Evolutionary conservation across 2,329 filamentous ascomycete genomes (phyloP).

Genomic region (Pseudocercospora vitis): DNA sequence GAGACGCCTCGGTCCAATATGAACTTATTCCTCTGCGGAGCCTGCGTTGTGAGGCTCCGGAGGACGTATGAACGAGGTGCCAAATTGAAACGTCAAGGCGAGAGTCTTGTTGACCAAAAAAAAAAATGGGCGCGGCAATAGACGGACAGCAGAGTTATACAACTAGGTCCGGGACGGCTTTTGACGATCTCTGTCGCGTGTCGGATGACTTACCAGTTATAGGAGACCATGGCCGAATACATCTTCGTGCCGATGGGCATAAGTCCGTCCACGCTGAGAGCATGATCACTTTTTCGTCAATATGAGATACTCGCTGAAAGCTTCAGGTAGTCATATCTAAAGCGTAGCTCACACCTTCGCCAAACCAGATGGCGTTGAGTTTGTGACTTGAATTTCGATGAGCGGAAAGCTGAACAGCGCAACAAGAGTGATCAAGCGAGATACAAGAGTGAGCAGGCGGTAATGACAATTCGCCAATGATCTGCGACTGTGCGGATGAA

Average conservation of each 20-base stretch:
- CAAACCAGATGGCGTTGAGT: conserved; percentile 97
- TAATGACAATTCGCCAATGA: conserved; percentile 38
- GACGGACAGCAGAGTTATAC: too few species aligned
- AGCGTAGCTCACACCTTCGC: conserved; percentile 40
- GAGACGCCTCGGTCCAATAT: conserved; percentile 39
- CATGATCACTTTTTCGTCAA: not conserved
- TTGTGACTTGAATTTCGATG: too few species aligned
- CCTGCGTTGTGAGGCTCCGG: too few species aligned
- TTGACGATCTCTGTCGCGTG: too few species aligned
- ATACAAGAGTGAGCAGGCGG: conserved; percentile 34
- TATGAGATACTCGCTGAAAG: conserved; percentile 35
- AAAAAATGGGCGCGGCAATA: too few species aligned
- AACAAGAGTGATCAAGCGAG: conserved; percentile 26
- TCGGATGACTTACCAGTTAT: too few species aligned
- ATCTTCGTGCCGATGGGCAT: conserved; percentile 41
- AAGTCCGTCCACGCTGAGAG: conserved; percentile 15
- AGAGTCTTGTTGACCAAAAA: too few species aligned
- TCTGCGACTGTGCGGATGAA: conserved; percentile 39
- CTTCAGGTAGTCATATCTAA: conserved; percentile 39
- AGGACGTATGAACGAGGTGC: too few species aligned
- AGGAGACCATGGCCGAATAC: conserved; percentile 36
- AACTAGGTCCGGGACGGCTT: too few species aligned
- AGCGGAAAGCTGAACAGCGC: too few species aligned
- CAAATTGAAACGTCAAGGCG: too few species aligned
- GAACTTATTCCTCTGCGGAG: conserved; percentile 40